Evolutionary conservation across 2,329 filamentous ascomycete genomes (phyloP).

Genomic region (Cladophialophora yegresii): DNA sequence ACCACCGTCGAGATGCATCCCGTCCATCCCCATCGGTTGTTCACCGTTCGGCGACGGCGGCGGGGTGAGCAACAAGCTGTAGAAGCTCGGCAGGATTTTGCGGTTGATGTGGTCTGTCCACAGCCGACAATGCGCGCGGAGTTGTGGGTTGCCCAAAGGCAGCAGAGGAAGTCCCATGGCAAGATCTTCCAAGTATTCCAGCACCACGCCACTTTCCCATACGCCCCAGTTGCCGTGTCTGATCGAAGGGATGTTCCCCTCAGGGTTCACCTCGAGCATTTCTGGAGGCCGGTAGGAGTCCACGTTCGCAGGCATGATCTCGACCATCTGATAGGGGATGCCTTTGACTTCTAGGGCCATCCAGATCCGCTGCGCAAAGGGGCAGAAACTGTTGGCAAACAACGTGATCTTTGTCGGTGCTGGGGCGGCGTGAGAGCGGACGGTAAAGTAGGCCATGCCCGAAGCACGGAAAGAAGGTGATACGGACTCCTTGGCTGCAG

Average conservation of each 20-base stretch:
- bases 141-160: conserved; percentile 62
- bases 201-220: conserved; percentile 76
- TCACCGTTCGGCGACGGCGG: conserved; percentile 21
- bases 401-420: conserved; percentile 65
- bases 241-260: conserved; percentile 74
- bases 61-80: conserved; percentile 61
- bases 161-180: conserved; percentile 62
- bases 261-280: conserved; percentile 73
- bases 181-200: conserved; percentile 86
- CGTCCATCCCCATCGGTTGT: conserved; percentile 16
- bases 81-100: conserved; percentile 74
- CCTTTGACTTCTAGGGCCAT: conserved; percentile 80
- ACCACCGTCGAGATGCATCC: conserved; percentile 12
- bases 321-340: conserved; percentile 80
- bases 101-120: conserved; percentile 84
- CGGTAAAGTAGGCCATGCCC: conserved; percentile 70
- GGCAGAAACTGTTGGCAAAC: conserved; percentile 82
- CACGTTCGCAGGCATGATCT: conserved; percentile 53
- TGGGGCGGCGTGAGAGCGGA: conserved; percentile 69
- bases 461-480: conserved; percentile 31
- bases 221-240: conserved; percentile 78
- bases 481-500: conserved; percentile 18
- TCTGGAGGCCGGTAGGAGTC: conserved; percentile 76
- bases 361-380: conserved; percentile 86
- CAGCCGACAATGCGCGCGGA: conserved; percentile 71